phyloP scores from a whole-genome alignment of 1,139 yeast species.

The Kodamaea derodonti region DNA sequence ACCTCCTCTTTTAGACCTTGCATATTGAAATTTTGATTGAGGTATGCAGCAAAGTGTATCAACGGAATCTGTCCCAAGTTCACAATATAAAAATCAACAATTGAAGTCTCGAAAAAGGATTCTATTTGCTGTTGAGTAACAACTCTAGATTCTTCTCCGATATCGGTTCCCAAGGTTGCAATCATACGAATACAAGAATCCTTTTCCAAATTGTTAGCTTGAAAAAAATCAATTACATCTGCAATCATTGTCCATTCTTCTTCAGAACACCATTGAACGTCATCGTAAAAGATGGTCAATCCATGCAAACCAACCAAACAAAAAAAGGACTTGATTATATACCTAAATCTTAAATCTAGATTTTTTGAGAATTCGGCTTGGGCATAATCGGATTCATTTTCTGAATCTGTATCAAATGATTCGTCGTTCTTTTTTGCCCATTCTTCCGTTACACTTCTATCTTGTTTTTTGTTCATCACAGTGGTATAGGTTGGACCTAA shows the following conservation, averaged over 20 bases:
- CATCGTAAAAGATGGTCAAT: slow-evolving; percentile 46
- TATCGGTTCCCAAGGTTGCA: slow-evolving; percentile 11
- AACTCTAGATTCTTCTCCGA: slow-evolving; percentile 1
- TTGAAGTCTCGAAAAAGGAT: neutral
- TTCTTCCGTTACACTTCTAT: no score
- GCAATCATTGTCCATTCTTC: slow-evolving; percentile 27
- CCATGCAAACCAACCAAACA: slow-evolving; percentile 42
- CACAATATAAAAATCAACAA: slow-evolving; percentile 6
- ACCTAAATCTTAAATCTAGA: slow-evolving; percentile 41
- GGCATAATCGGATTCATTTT: no score
- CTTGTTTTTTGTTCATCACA: slow-evolving; percentile 10
- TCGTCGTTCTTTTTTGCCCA: neutral
- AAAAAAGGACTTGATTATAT: slow-evolving; percentile 40
- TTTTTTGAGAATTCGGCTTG: slow-evolving; percentile 11
- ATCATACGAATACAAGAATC: slow-evolving; percentile 17
- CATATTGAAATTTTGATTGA: neutral
- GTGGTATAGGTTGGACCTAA: slow-evolving; percentile 42
- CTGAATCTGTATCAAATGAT: slow-evolving; percentile 7
- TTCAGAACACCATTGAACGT: slow-evolving; percentile 42
- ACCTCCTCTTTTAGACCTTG: neutral
- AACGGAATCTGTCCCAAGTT: slow-evolving; percentile 1
- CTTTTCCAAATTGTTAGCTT: slow-evolving; percentile 18
- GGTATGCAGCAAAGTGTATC: slow-evolving; percentile 3
- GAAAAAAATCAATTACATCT: slow-evolving; percentile 25
- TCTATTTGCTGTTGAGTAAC: slow-evolving; percentile 2